Evolutionary conservation across 106 monocot species (phyloP).

Genomic region (Platanthera zijinensis): DNA sequence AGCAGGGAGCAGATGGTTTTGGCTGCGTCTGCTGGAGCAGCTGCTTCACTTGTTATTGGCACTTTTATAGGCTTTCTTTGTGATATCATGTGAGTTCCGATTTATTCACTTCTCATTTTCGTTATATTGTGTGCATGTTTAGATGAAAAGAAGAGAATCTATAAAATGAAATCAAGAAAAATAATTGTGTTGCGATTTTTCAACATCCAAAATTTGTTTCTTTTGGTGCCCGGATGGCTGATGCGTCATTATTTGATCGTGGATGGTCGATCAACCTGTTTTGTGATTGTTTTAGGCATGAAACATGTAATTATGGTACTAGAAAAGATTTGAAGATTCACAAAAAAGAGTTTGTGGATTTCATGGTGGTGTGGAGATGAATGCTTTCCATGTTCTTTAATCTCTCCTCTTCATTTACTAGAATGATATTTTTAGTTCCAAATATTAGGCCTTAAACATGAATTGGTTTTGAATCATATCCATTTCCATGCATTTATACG

Average conservation of each 20-base stretch:
- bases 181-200: not conserved
- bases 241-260: not conserved
- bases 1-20: constrained; percentile 59
- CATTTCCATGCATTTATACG: not conserved
- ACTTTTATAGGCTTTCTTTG: constrained; percentile 58
- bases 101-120: not conserved
- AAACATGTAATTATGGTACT: not conserved
- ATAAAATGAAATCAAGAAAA: not conserved
- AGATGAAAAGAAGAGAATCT: not conserved
- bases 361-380: not conserved
- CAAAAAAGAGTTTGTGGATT: not conserved
- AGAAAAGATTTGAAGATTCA: not conserved
- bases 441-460: not conserved
- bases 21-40: constrained; percentile 32
- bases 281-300: not conserved
- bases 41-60: constrained; percentile 49
- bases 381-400: not conserved
- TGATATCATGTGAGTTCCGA: constrained; percentile 55
- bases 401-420: no score
- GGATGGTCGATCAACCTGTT: not conserved
- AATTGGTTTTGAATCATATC: not conserved
- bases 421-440: not conserved
- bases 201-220: not conserved
- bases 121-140: not conserved
- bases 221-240: not conserved